These are phyloP conservation scores for Macadamia integrifolia DNA, from an alignment of 164 flowering plant species.

Conservation along the genomic window DNA sequence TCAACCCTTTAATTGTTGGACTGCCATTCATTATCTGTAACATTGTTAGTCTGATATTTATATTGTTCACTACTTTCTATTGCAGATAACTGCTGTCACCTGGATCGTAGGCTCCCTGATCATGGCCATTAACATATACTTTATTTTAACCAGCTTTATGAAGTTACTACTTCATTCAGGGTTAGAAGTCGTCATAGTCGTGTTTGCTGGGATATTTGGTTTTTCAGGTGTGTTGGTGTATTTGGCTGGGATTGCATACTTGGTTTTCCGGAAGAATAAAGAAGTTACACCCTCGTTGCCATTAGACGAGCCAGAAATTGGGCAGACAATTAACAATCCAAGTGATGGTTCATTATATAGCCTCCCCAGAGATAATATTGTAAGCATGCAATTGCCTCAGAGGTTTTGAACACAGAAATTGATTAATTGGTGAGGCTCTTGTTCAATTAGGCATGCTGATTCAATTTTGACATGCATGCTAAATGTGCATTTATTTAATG, in stretches of 20 bases:
- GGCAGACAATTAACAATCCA: conserved; percentile 10
- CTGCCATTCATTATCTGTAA: neutral
- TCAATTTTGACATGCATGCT: too few species aligned
- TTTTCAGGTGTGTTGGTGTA: conserved; percentile 54
- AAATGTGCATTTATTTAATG: too few species aligned
- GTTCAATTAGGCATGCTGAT: too few species aligned
- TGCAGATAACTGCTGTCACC: conserved; percentile 65
- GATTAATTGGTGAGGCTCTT: conserved; percentile 13
- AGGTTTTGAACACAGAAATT: conserved; percentile 25
- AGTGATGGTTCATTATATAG: conserved; percentile 18
- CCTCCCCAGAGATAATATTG: conserved; percentile 71
- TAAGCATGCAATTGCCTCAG: conserved; percentile 73
- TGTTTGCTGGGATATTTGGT: conserved; percentile 63
- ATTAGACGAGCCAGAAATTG: conserved; percentile 33
- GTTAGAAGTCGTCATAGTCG: conserved; percentile 23
- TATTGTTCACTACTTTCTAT: neutral
- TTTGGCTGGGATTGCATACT: conserved; percentile 61
- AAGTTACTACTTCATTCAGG: conserved; percentile 49
- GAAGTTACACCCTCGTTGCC: conserved; percentile 42
- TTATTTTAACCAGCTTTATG: conserved; percentile 49
- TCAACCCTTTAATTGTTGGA: neutral
- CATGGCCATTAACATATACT: conserved; percentile 80
- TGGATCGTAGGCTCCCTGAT: conserved; percentile 78
- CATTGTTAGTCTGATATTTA: neutral
- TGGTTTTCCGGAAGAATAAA: conserved; percentile 55